Evolutionary conservation across 2,329 filamentous ascomycete species (phyloP).

Genomic region (Emericellopsis atlantica): DNA sequence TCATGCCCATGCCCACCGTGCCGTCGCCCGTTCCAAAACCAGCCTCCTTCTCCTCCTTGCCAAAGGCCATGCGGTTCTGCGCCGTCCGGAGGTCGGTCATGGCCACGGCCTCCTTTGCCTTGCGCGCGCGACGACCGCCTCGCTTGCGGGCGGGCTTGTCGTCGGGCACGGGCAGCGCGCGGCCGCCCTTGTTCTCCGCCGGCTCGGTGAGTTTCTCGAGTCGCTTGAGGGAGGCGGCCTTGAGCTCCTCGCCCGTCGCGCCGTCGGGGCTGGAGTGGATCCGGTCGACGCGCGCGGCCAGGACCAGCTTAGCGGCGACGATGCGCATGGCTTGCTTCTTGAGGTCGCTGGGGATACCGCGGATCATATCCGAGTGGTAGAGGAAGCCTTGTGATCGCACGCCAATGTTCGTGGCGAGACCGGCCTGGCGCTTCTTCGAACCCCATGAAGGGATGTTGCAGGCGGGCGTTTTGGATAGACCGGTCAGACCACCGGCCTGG

Average conservation of each 20-base stretch:
- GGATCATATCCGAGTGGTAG: conserved; percentile 83
- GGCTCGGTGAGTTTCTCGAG: conserved; percentile 90
- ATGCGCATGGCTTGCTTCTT: conserved; percentile 93
- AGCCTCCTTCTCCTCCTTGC: conserved; percentile 87
- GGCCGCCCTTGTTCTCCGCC: conserved; percentile 74
- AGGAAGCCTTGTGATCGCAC: conserved; percentile 87
- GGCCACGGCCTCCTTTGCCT: conserved; percentile 91
- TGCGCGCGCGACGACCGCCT: conserved; percentile 77
- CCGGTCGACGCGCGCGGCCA: conserved; percentile 85
- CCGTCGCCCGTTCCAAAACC: conserved; percentile 80
- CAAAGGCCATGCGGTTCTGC: conserved; percentile 92
- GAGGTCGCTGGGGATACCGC: conserved; percentile 70
- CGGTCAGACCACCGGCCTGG: conserved; percentile 76
- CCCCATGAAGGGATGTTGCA: conserved; percentile 89
- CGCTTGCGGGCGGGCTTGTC: conserved; percentile 92
- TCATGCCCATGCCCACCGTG: conserved; percentile 88
- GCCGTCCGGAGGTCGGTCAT: conserved; percentile 96
- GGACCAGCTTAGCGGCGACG: conserved; percentile 80
- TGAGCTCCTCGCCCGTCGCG: conserved; percentile 69
- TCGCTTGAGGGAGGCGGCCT: conserved; percentile 69
- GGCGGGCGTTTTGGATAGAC: conserved; percentile 81
- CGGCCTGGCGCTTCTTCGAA: conserved; percentile 73
- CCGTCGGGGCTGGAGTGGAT: conserved; percentile 74
- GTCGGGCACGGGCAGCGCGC: conserved; percentile 82
- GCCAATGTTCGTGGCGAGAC: conserved; percentile 85